These are phyloP conservation scores for Fomitopsis pulvina DNA, from an alignment of 768 basidiomycete genomes.

Conservation along the genomic window DNA sequence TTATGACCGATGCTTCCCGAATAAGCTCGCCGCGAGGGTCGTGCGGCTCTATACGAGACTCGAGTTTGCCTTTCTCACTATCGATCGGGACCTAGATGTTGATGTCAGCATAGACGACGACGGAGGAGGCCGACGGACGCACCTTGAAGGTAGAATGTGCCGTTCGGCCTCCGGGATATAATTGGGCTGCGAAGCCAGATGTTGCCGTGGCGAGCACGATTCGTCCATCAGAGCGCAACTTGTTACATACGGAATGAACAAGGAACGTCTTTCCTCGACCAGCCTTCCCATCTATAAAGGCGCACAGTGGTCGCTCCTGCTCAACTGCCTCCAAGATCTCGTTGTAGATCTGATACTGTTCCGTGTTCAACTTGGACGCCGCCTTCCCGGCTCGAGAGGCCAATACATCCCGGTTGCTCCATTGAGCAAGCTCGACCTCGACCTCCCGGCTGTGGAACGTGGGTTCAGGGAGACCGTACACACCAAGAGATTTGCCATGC, in stretches of 20 bases:
- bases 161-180: constrained; percentile 31
- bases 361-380: constrained; percentile 14
- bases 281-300: constrained; percentile 34
- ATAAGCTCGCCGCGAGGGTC: constrained; percentile 29
- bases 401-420: constrained; percentile 12
- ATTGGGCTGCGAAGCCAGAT: constrained; percentile 33
- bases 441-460: constrained; percentile 20
- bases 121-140: not conserved
- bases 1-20: constrained; percentile 21
- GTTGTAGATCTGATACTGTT: constrained; percentile 20
- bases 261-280: constrained; percentile 36
- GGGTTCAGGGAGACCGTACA: constrained; percentile 27
- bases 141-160: constrained; percentile 35
- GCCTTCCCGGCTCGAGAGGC: constrained; percentile 7
- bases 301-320: constrained; percentile 9
- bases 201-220: constrained; percentile 32
- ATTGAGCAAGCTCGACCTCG: constrained; percentile 20
- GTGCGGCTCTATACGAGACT: constrained; percentile 24
- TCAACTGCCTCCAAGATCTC: constrained; percentile 11
- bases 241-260: constrained; percentile 27
- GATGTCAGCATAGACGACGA: not conserved
- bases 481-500: constrained; percentile 19
- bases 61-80: constrained; percentile 25
- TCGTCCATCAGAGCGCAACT: constrained; percentile 18
- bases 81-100: constrained; percentile 26